Evolutionary conservation across 345 rosid species (phyloP), one percentile per base, ranked within the genome.

Genomic region (Turritis glabra): DNA sequence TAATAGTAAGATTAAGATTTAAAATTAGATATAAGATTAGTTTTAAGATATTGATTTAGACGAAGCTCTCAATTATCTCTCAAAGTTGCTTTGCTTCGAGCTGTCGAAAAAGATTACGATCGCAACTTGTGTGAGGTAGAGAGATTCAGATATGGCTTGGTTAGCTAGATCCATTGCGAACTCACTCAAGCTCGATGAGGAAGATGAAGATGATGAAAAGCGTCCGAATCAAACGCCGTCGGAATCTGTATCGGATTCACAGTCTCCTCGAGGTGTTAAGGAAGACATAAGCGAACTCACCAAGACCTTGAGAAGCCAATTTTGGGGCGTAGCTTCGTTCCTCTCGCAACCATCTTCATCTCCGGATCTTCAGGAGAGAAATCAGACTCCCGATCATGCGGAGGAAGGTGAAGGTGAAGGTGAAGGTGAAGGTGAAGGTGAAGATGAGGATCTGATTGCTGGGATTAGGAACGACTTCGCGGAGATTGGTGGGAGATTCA

Each of bases 311-410:
- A 82, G 87, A n/a, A 86, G 87, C 17, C 97, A 90, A 64, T 74
- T 94, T 9, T 90, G 96, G 95, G 98, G 95, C 1, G 96, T 91
- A 35, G 96, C 98, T 47, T 84, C 92, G 29, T 88, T 94, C 66
- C 89, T 94, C 11, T 89, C 92, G 38, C 92, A 74, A 19, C 88
- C 91, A 33, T 44, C 60, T 43, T 27, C 73, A 13, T 19, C 71
- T 53, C 56, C 75, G 40, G 78, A 72, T 69, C 46, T 10, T 68
- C 38, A 78, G 59, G 73, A 76, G 74, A 18, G 26, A 61, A 30
- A 41, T 61, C 64, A 26, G 65, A 64, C n/a, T 77, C 64, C 72
- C 0, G 75, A 79, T 30, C 57, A 40, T 9, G n/a, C 15, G 47
- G 82, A 80, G 26, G 74, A 74, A 40, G 77, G 25, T 17, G 79